Evolutionary conservation across 2,329 filamentous ascomycete genomes (phyloP).

Genomic region (Trichoderma sp.): DNA sequence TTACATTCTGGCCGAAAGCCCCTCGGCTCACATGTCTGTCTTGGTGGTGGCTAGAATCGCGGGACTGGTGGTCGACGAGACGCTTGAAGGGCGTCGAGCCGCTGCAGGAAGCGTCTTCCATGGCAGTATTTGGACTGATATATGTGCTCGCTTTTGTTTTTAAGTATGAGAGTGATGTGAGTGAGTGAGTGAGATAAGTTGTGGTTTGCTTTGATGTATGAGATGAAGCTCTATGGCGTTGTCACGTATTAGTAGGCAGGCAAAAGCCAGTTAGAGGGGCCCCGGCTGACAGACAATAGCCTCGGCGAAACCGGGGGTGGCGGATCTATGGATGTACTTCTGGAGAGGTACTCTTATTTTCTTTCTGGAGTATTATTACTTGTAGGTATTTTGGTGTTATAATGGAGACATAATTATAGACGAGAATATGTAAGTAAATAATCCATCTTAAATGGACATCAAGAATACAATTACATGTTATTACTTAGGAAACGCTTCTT

Average conservation of each 20-base stretch:
- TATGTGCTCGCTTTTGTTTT: neutral
- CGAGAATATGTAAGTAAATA: too few species aligned
- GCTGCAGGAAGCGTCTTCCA: constrained; percentile 47
- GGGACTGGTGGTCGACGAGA: constrained; percentile 44
- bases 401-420: neutral
- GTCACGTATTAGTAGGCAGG: neutral
- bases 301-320: constrained; percentile 24
- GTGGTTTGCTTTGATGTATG: neutral
- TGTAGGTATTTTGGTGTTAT: neutral
- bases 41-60: constrained; percentile 44
- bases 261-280: neutral
- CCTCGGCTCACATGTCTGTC: constrained; percentile 40
- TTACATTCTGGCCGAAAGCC: constrained; percentile 35
- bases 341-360: neutral
- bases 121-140: constrained; percentile 23
- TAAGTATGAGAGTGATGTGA: too few species aligned
- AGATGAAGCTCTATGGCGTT: neutral
- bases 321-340: neutral
- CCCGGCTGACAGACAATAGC: constrained; percentile 12
- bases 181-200: neutral
- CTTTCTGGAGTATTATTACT: neutral
- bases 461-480: neutral
- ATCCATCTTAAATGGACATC: neutral
- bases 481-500: neutral
- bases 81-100: constrained; percentile 47